phyloP scores from a whole-genome alignment of 352 stramenopile genomes.

The Globisporangium polare region DNA sequence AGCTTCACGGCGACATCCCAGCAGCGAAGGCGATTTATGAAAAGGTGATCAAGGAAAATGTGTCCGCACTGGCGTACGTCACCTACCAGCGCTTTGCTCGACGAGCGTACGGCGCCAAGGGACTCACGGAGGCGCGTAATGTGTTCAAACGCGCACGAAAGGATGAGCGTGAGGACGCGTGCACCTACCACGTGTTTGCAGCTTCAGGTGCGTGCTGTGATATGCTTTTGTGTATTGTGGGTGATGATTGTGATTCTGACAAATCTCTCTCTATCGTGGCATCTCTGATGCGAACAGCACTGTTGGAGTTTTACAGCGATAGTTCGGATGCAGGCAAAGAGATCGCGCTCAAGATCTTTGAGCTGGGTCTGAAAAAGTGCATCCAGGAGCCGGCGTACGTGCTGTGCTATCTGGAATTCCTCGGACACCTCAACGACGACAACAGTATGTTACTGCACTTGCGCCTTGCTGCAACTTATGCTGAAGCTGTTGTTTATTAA shows the following conservation, averaged over 20 bases:
- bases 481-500: no score
- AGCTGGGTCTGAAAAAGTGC: constrained; percentile 85
- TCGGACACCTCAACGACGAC: constrained; percentile 85
- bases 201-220: constrained; percentile 49
- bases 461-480: background rate
- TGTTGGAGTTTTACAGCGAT: constrained; percentile 86
- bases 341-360: constrained; percentile 88
- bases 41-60: constrained; percentile 67
- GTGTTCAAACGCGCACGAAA: constrained; percentile 83
- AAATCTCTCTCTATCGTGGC: background rate
- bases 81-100: constrained; percentile 83
- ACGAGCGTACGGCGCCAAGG: constrained; percentile 71
- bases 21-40: constrained; percentile 82
- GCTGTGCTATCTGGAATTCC: constrained; percentile 83
- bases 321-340: constrained; percentile 78
- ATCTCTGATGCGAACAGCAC: constrained; percentile 25
- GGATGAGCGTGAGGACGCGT: constrained; percentile 76
- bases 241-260: constrained; percentile 10
- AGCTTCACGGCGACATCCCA: constrained; percentile 58
- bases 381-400: constrained; percentile 85
- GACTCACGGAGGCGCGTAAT: constrained; percentile 63
- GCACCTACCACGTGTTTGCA: constrained; percentile 81
- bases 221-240: background rate
- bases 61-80: constrained; percentile 76
- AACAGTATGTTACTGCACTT: constrained; percentile 57